These are phyloP conservation scores for Neltuma alba DNA, from an alignment of 306 rosid species.

Conservation along the genomic window DNA sequence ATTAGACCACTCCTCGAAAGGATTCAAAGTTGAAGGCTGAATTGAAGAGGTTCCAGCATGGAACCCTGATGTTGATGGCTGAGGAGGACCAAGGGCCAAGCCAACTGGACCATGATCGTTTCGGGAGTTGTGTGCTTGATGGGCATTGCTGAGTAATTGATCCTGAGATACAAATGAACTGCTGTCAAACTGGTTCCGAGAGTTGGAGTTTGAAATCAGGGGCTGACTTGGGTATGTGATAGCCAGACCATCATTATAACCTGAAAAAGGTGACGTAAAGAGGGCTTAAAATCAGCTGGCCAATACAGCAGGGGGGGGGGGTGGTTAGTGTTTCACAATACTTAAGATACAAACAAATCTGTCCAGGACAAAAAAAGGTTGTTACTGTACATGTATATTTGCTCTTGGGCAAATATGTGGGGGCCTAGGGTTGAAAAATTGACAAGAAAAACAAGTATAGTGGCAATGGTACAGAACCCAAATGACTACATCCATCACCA, in stretches of 20 bases:
- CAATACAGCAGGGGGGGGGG: conserved; percentile 16
- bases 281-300: neutral
- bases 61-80: conserved; percentile 65
- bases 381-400: neutral
- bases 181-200: conserved; percentile 63
- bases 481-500: neutral
- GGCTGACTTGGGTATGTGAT: conserved; percentile 62
- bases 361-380: neutral
- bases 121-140: conserved; percentile 52
- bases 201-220: conserved; percentile 54
- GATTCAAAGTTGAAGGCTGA: conserved; percentile 60
- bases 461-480: neutral
- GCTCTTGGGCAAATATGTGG: neutral
- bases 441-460: neutral
- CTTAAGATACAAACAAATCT: conserved; percentile 17
- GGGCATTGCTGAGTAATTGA: conserved; percentile 59
- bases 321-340: conserved; percentile 8
- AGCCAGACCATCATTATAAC: conserved; percentile 57
- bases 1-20: conserved; percentile 88
- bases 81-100: conserved; percentile 89
- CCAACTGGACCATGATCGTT: conserved; percentile 62
- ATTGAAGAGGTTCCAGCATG: conserved; percentile 57
- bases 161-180: conserved; percentile 57
- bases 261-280: conserved; percentile 44
- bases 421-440: neutral